phyloP scores from a whole-genome alignment of 495 filamentous ascomycete species.

The Letharia lupina region DNA sequence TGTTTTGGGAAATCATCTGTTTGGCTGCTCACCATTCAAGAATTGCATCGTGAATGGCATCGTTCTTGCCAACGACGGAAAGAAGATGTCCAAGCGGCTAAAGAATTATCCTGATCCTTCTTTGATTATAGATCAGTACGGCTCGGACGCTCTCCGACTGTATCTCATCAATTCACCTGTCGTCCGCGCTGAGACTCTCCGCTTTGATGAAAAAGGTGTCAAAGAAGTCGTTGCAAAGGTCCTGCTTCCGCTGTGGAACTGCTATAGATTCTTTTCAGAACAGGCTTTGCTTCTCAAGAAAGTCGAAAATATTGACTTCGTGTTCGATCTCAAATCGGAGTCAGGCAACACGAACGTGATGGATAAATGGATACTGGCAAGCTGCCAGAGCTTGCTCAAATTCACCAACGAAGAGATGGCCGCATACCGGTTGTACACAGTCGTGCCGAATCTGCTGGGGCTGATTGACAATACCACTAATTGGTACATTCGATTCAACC shows the following conservation, averaged over 20 bases:
- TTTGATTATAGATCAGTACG: conserved; percentile 78
- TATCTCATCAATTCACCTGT: conserved; percentile 98
- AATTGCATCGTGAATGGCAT: conserved; percentile 98
- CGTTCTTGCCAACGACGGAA: conserved; percentile 89
- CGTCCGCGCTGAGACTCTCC: conserved; percentile 81
- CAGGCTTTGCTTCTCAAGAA: conserved; percentile 92
- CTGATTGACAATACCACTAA: conserved; percentile 95
- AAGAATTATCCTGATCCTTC: conserved; percentile 95
- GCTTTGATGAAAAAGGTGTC: conserved; percentile 88
- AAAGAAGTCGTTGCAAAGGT: conserved; percentile 96
- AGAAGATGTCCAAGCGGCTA: conserved; percentile 98
- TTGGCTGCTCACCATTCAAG: conserved; percentile 82
- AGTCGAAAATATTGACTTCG: conserved; percentile 65
- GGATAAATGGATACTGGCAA: conserved; percentile 93
- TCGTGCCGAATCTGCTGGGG: conserved; percentile 78
- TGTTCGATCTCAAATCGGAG: conserved; percentile 70
- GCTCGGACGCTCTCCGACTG: conserved; percentile 85
- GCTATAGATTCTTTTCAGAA: conserved; percentile 95
- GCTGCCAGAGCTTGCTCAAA: conserved; percentile 82
- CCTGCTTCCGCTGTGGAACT: conserved; percentile 91
- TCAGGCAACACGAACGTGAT: conserved; percentile 79
- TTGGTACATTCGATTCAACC: conserved; percentile 99
- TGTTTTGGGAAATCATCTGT: conserved; percentile 86
- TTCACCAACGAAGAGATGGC: conserved; percentile 96
- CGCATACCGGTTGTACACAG: conserved; percentile 85